Evolutionary conservation across 805 yeast genomes (phyloP), one percentile per base, ranked within the genome.

Genomic region (Lipomyces yamanashiensis): DNA sequence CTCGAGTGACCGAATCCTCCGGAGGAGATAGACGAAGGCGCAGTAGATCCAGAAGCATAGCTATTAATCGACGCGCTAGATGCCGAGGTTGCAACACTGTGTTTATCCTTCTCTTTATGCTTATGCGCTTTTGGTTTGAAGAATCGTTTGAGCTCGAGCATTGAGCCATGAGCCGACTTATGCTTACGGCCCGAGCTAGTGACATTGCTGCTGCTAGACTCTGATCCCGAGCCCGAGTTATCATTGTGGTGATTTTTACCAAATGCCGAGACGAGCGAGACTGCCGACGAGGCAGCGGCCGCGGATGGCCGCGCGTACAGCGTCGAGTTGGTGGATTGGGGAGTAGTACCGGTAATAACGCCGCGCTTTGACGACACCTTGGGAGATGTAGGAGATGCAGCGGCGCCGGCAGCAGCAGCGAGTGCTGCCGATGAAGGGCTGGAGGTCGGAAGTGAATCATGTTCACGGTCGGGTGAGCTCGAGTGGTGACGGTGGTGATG

Each of bases 121-220:
- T 63, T 63, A 23, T 60, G 60, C 7, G 43, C 61, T 50, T 61
- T 67, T 9, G 77, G 77, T 49, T 81, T 83, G 72, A 82, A 79
- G 66, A 82, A 82, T 58, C 85, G 74, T 63, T 79, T 79, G 61
- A 82, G 74, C 58, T 77, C 78, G 51, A 78, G 62, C 68, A 75
- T 70, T n/a, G 77, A 74, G 17, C 69, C 69, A 33, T 64, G 68
- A 2, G 69, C 64, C 12, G 59, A 56, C 56, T 66, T 66, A 9
- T 57, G 55, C 39, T 64, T 66, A 19, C 62, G 44, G 17, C 54
- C 39, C n/a, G 62, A 51, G 19, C 49, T 37, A 7, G 43, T 19
- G 36, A 12, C 19, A 37, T 52, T 53, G 36, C 36, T 34, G 49
- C 55, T 62, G 41, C 50, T 48, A 0, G 66, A 45, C 28, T 52